Evolutionary conservation across 108 stramenopile genomes (phyloP).

Genomic region (Pseudonitzschia multiseries): DNA sequence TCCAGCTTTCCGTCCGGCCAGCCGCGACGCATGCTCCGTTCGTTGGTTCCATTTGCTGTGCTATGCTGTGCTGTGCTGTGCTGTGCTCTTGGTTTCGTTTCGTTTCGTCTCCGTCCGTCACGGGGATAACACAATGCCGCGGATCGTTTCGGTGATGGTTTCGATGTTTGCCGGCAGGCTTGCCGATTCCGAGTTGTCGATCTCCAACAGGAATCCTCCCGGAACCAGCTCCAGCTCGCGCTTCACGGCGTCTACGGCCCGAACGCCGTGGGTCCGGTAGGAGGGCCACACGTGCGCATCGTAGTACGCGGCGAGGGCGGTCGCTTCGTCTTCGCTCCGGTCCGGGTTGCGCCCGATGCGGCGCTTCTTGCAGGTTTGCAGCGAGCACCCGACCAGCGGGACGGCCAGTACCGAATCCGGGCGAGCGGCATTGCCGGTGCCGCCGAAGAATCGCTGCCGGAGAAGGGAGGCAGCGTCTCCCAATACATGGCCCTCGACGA

Average conservation of each 20-base stretch:
- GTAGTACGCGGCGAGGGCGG: not conserved
- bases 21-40: no score
- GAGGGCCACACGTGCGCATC: constrained; percentile 1
- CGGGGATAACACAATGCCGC: not conserved
- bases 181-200: not conserved
- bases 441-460: not conserved
- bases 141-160: not conserved
- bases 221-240: not conserved
- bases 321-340: not conserved
- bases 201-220: not conserved
- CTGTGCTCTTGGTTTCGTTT: no score
- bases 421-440: not conserved
- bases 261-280: not conserved
- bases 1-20: no score
- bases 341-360: not conserved
- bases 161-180: not conserved
- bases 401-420: not conserved
- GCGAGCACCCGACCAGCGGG: not conserved
- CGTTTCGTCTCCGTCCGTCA: no score
- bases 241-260: not conserved
- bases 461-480: not conserved
- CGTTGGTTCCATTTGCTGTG: no score
- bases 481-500: constrained; percentile 11
- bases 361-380: not conserved
- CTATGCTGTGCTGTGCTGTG: no score